Conservation (phyloP, 2,329 filamentous ascomycete species). For the Seiridium unicorne region DNA sequence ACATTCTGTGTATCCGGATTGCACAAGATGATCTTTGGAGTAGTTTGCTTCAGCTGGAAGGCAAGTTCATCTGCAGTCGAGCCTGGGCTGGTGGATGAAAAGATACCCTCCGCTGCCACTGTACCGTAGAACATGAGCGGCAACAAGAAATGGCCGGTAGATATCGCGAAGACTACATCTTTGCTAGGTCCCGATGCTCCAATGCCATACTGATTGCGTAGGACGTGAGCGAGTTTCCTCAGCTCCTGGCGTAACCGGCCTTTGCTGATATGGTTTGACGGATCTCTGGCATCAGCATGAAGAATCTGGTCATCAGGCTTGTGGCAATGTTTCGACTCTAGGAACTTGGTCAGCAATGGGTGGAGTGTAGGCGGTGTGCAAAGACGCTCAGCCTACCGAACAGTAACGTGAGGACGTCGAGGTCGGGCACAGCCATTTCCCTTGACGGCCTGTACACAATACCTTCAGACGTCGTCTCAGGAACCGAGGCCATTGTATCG, state of each 20-base stretch:
- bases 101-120: conserved; percentile 21
- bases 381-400: conserved; percentile 33
- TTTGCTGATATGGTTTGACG: conserved; percentile 53
- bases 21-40: conserved; percentile 39
- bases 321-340: conserved; percentile 33
- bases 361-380: not conserved
- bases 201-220: conserved; percentile 37
- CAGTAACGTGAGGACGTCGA: conserved; percentile 42
- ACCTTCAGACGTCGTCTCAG: conserved; percentile 26
- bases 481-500: conserved; percentile 23
- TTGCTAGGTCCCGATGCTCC: conserved; percentile 16
- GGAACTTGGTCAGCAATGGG: not conserved
- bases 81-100: conserved; percentile 20
- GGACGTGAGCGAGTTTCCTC: conserved; percentile 51
- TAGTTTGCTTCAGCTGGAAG: conserved; percentile 36
- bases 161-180: conserved; percentile 23
- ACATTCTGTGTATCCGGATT: conserved; percentile 45
- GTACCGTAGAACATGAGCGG: conserved; percentile 22
- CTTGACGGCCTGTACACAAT: conserved; percentile 36
- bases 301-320: conserved; percentile 48
- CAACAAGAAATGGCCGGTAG: conserved; percentile 22
- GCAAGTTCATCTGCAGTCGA: conserved; percentile 22
- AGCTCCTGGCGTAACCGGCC: conserved; percentile 44
- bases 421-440: conserved; percentile 30
- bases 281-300: conserved; percentile 56